phyloP scores from a whole-genome alignment of 352 stramenopile species.

The Pythium phragmiticola region DNA sequence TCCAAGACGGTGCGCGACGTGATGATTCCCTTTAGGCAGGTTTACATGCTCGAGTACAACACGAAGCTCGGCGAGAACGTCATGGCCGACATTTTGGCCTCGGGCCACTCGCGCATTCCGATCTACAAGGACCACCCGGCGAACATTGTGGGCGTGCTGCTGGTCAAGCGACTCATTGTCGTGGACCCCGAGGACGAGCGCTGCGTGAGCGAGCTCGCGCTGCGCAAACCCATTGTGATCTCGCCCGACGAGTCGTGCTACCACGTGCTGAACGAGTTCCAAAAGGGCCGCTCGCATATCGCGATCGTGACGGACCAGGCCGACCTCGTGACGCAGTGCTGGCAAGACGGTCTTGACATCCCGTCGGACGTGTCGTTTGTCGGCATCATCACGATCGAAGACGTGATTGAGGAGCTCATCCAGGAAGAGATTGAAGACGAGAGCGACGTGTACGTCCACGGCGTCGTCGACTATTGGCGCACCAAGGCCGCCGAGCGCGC shows the following conservation, averaged over 20 bases:
- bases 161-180: conserved; percentile 91
- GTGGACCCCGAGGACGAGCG: conserved; percentile 78
- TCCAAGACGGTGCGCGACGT: conserved; percentile 83
- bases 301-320: conserved; percentile 71
- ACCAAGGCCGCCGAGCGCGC: conserved; percentile 20
- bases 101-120: conserved; percentile 87
- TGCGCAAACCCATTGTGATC: conserved; percentile 83
- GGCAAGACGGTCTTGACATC: conserved; percentile 46
- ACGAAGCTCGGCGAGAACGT: conserved; percentile 67
- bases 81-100: conserved; percentile 82
- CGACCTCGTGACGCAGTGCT: conserved; percentile 47
- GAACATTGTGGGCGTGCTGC: conserved; percentile 80
- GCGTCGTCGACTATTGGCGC: conserved; percentile 59
- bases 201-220: conserved; percentile 52
- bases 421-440: conserved; percentile 92
- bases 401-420: conserved; percentile 90
- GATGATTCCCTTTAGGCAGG: conserved; percentile 86
- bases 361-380: conserved; percentile 54
- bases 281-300: conserved; percentile 85
- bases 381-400: conserved; percentile 91
- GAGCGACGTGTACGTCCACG: conserved; percentile 65
- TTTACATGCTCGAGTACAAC: conserved; percentile 88
- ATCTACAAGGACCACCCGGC: conserved; percentile 75
- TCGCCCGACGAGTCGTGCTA: conserved; percentile 81
- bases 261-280: conserved; percentile 90